A percentile compares a stretch with the other conserved stretches of the same genome.
phyloP scores from a whole-genome alignment of 176 grass and related monocot species.

The Bromus sterilis region DNA sequence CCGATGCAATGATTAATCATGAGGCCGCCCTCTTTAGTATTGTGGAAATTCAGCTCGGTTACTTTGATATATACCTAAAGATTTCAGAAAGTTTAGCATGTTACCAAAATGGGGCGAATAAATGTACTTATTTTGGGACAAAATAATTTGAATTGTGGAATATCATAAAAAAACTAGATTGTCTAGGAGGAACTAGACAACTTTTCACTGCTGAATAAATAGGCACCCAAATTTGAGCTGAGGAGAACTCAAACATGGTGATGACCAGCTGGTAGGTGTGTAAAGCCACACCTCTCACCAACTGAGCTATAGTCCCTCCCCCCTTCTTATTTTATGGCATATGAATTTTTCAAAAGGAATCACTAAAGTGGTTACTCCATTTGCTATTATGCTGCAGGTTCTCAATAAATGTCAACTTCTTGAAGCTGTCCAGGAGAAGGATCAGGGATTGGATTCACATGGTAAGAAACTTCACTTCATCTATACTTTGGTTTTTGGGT shows the following conservation, averaged over 20 bases:
- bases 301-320: neutral
- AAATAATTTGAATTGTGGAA: too few species aligned
- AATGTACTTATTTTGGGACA: too few species aligned
- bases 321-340: neutral
- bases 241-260: too few species aligned
- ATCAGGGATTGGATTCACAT: slow-evolving; percentile 66
- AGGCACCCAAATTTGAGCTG: neutral
- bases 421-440: slow-evolving; percentile 80
- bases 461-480: slow-evolving; percentile 33
- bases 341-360: neutral
- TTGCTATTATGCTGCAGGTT: slow-evolving; percentile 35
- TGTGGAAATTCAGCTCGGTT: neutral
- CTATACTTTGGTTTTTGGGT: neutral
- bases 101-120: neutral
- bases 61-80: neutral
- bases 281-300: neutral
- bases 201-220: neutral
- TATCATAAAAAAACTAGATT: neutral
- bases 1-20: neutral
- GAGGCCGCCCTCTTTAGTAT: neutral
- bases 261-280: neutral
- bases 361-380: neutral
- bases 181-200: neutral
- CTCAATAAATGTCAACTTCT: slow-evolving; percentile 87
- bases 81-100: neutral